These are phyloP conservation scores for Lunasporangiospora selenospora DNA, from an alignment of 192 early-diverging fungal species.

Conservation along the genomic window DNA sequence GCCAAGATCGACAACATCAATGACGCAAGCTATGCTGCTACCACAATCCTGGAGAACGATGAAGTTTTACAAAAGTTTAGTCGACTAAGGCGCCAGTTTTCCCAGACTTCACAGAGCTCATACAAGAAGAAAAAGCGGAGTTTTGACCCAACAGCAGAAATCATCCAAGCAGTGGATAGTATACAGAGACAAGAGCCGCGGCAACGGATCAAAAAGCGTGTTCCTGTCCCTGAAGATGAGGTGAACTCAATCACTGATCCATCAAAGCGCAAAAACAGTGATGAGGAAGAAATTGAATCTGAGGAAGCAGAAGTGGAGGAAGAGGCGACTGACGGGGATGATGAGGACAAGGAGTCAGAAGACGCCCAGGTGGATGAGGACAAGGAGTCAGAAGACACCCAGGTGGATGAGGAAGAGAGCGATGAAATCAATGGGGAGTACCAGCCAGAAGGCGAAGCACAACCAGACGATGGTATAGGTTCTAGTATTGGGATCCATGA, in stretches of 20 bases:
- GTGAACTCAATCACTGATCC: too few species aligned
- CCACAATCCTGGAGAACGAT: too few species aligned
- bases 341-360: conserved; percentile 4
- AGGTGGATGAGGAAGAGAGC: conserved; percentile 7
- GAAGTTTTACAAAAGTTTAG: too few species aligned
- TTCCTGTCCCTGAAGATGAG: background rate
- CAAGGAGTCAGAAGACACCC: background rate
- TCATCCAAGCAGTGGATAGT: conserved; percentile 1
- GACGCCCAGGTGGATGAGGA: conserved; percentile 2
- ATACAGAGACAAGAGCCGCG: conserved; percentile 27
- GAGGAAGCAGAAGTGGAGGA: background rate
- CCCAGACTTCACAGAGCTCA: too few species aligned
- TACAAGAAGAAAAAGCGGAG: too few species aligned
- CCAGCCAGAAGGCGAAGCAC: conserved; percentile 14
- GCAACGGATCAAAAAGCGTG: conserved; percentile 32
- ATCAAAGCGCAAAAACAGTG: background rate
- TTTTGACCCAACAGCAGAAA: background rate
- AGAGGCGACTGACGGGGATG: background rate
- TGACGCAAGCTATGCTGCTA: too few species aligned
- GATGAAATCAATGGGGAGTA: conserved; percentile 3
- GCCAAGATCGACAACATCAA: too few species aligned
- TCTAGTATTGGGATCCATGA: conserved; percentile 61
- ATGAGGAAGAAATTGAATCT: background rate
- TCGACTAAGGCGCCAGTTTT: too few species aligned
- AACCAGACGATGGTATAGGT: conserved; percentile 14